phyloP scores from a whole-genome alignment of 2,329 filamentous ascomycete genomes.

The Lachnellula subtilissima region DNA sequence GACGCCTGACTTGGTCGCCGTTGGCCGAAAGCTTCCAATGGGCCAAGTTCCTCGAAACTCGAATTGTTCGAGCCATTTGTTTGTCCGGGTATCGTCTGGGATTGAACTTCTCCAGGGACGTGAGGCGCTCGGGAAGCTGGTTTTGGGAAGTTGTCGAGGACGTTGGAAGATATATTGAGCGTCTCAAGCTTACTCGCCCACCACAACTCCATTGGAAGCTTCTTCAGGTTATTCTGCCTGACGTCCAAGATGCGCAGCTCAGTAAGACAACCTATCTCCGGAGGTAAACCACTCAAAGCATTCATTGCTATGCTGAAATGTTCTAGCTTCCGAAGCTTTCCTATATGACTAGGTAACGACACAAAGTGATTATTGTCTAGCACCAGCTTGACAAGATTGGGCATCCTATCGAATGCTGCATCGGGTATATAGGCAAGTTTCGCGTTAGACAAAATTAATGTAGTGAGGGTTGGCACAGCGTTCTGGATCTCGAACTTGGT shows the following conservation, averaged over 20 bases:
- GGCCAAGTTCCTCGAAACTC: conserved; percentile 73
- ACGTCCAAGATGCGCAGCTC: conserved; percentile 85
- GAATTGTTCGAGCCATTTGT: conserved; percentile 45
- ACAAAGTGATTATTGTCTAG: conserved; percentile 96
- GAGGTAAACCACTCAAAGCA: conserved; percentile 73
- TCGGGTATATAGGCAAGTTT: conserved; percentile 87
- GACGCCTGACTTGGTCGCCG: conserved; percentile 84
- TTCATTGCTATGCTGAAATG: conserved; percentile 95
- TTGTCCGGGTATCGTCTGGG: conserved; percentile 8
- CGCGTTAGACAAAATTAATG: conserved; percentile 83
- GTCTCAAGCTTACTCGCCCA: conserved; percentile 86
- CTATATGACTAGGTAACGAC: conserved; percentile 79
- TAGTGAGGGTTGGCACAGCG: conserved; percentile 74
- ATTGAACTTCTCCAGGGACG: conserved; percentile 46
- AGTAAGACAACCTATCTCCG: conserved; percentile 80
- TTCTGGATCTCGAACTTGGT: conserved; percentile 84
- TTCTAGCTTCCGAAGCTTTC: conserved; percentile 75
- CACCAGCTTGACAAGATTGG: conserved; percentile 80
- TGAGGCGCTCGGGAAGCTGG: conserved; percentile 67
- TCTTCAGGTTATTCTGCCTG: conserved; percentile 86
- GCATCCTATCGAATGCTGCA: conserved; percentile 79
- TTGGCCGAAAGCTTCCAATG: conserved; percentile 55
- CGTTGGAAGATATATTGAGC: conserved; percentile 91
- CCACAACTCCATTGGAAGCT: conserved; percentile 91
- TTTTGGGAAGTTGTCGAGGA: conserved; percentile 86